Conservation (phyloP, 768 basidiomycete genomes). For the Candolleomyces eurysporus region DNA sequence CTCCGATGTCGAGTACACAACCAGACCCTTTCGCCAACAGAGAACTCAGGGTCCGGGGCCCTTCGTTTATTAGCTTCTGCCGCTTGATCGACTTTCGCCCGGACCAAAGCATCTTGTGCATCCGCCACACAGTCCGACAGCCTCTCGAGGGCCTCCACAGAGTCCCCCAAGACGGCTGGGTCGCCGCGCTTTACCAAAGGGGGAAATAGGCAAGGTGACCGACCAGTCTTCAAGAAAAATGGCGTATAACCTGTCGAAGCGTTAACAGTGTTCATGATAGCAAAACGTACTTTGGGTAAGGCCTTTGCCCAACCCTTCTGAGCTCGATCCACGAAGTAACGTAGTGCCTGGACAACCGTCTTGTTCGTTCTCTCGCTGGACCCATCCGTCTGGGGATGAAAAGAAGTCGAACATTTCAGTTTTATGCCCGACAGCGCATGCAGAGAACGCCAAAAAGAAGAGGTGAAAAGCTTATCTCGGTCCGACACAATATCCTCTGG, state of each 20-base stretch:
- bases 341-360: slow-evolving; percentile 27
- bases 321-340: slow-evolving; percentile 25
- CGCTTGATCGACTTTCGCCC: slow-evolving; percentile 27
- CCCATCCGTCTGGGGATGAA: too few species aligned
- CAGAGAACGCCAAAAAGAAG: slow-evolving; percentile 29
- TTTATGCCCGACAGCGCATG: slow-evolving; percentile 24
- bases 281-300: slow-evolving; percentile 25
- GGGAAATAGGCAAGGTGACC: slow-evolving; percentile 24
- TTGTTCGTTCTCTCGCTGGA: slow-evolving; percentile 32
- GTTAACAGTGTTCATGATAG: slow-evolving; percentile 30
- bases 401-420: too few species aligned
- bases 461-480: slow-evolving; percentile 22
- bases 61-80: slow-evolving; percentile 27
- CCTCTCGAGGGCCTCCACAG: slow-evolving; percentile 2
- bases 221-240: slow-evolving; percentile 27
- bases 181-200: slow-evolving; percentile 16
- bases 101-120: slow-evolving; percentile 30
- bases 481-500: too few species aligned
- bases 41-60: slow-evolving; percentile 16
- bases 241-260: slow-evolving; percentile 28
- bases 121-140: slow-evolving; percentile 13
- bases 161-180: not conserved
- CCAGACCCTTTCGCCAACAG: slow-evolving; percentile 31
- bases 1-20: slow-evolving; percentile 24
- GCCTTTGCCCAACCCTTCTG: slow-evolving; percentile 30